Evolutionary conservation across 345 rosid species (phyloP), one percentile per base, ranked within the genome.

Genomic region (Xanthoceras sorbifolium): DNA sequence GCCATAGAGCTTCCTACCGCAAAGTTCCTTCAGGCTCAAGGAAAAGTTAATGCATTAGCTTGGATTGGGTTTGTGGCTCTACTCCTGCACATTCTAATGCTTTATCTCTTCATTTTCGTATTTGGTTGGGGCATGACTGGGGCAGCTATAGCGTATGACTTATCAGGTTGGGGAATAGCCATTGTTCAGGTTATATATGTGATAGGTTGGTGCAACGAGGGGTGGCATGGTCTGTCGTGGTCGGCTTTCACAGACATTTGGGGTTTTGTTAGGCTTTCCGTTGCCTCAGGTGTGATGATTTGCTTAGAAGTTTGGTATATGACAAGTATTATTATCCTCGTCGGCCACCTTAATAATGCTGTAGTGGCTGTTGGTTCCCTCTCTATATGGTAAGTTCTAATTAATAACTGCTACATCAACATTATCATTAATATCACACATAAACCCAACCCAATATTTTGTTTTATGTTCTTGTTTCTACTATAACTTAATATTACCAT

Each of bases 291-390:
- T 57, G 87, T 92, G 34, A 94, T 94, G 95, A 91, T 90, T 57
- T 94, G 97, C 81, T 81, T 93, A 34, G 97, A 93, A 76, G 3
- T 93, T 29, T 92, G 95, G 97, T 92, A 93, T 72, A 88, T 93
- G 91, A 92, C 86, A 93, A 90, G 94, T 64, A 83, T 91, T 71
- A 86, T 84, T 44, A 78, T 93, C 62, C 94, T 91, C 42, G 85
- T 92, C 9, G 93, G 95, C 25, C 92, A 79, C 59, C 97, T 93
- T 57, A 78, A 84, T 61, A 85, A 89, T 64, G 95, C 94, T 3
- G 90, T 90, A 28, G 69, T 87, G 42, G 91, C 93, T 0, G 93
- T 92, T 63, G 95, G 85, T 54, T 87, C 98, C 50, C 97, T 93
- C 64, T 88, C 97, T 5, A 87, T 93, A 59, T 93, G 97, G 98